Base-by-base conservation (phyloP, 1,284 basidiomycete species). In the Lentinula novae-zelandiae region DNA sequence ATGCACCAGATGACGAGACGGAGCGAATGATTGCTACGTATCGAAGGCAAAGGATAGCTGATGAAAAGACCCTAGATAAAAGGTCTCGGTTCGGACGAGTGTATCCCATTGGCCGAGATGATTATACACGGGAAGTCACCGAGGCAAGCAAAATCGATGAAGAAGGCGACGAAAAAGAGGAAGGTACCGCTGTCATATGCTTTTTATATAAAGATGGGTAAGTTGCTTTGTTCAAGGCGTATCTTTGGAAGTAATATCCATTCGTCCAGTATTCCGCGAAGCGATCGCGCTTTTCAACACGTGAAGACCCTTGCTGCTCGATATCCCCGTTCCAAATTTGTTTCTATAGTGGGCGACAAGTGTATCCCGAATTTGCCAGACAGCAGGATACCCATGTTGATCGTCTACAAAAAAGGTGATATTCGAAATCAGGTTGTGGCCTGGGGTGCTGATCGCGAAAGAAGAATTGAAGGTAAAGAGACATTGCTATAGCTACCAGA, bases 301-400 rank as follows among this genome's bases (percentile, higher is more conserved):
- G 76, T 99, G 38, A 80, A 82, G 15, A 81, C 80, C 0, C 79
- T 98, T 2, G 95, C 96, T 0, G 79, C 81, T 33, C 86, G 88
- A 58, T 90, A 98, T 73, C 93, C 95, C 2, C 86, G 89, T 31
- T 93, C 95, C 8, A 98, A 98, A 75, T 98, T 99, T 69, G 92
- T 98, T 63, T 94, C 92, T 40, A 98, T 99, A 67, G 87, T 96
- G 1, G 95, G 95, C 34, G 87, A 93, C 75, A 93, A 96, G 74
- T 98, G 96, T 77, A 98, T 99, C 67, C 89, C 93, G 27, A 92
- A 98, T 74, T 90, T 98, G 56, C 96, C 96, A 7, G 96, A 98
- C 69, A 82, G 86, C 44, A 90, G 96, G 62, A 76, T 96, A 52
- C 97, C 96, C 1, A 98, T 96, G 76, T 77, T 99, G 60, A 87